These are phyloP conservation scores for Harringtonia aguacate DNA, from an alignment of 2,329 filamentous ascomycete species.

Conservation along the genomic window DNA sequence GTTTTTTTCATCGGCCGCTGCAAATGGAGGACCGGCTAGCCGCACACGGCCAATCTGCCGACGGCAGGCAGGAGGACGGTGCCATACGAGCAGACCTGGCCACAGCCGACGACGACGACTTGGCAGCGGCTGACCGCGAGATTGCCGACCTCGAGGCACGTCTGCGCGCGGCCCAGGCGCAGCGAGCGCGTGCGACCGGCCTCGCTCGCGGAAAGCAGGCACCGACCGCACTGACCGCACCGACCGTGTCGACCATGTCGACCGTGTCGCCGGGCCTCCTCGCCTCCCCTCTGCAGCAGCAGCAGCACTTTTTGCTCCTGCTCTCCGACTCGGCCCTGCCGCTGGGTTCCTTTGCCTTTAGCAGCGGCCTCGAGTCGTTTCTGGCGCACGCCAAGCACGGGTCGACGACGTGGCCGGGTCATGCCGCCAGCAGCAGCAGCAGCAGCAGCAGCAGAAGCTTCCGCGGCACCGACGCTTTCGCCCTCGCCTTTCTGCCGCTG, in stretches of 20 bases:
- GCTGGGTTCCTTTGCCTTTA: slow-evolving; percentile 80
- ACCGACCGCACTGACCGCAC: slow-evolving; percentile 9
- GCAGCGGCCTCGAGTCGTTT: slow-evolving; percentile 72
- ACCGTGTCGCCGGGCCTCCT: too few relatives aligned
- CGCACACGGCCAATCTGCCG: not conserved
- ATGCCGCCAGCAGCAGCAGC: not conserved
- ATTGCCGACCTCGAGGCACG: slow-evolving; percentile 44
- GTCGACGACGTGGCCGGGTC: too few relatives aligned
- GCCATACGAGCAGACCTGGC: not conserved
- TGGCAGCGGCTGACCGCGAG: slow-evolving; percentile 33
- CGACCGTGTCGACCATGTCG: too few relatives aligned
- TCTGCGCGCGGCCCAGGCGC: slow-evolving; percentile 33
- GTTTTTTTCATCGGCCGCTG: too few relatives aligned
- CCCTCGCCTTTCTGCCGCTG: slow-evolving; percentile 52
- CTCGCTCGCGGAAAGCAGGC: not conserved
- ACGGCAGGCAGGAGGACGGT: too few relatives aligned
- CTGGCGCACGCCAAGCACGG: slow-evolving; percentile 47
- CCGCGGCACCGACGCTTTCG: slow-evolving; percentile 37
- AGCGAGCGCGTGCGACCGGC: slow-evolving; percentile 12
- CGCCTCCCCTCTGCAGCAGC: not conserved
- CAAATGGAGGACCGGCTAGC: not conserved
- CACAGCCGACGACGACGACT: slow-evolving; percentile 8
- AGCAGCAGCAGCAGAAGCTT: not conserved
- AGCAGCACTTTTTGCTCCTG: slow-evolving; percentile 59
- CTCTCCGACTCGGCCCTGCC: slow-evolving; percentile 75